Percentiles rank a stretch among this genome's conserved stretches.
Evolutionary conservation across 305 asterid genomes (phyloP).

Genomic region (Fraxinus albicans): DNA sequence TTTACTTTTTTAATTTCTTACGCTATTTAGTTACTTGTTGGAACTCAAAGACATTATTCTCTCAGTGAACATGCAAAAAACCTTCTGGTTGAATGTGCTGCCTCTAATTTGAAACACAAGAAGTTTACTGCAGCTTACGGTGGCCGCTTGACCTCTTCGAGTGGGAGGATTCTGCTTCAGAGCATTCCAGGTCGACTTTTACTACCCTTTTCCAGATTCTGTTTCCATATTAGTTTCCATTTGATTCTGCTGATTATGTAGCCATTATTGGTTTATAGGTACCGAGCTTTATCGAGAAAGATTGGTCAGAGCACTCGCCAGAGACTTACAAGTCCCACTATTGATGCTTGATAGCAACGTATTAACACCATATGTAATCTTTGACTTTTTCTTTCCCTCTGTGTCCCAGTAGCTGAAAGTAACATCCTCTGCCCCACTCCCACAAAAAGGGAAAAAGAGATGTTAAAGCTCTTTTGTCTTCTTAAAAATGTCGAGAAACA

Average conservation of each 20-base stretch:
- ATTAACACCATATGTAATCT: conserved; percentile 89
- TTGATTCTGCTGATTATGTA: conserved; percentile 21
- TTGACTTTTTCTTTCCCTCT: conserved; percentile 11
- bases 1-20: conserved; percentile 9
- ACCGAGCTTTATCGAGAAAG: conserved; percentile 94
- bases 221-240: background rate
- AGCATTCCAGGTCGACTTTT: conserved; percentile 70
- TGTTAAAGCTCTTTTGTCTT: background rate
- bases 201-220: conserved; percentile 4
- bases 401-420: background rate
- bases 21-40: conserved; percentile 15
- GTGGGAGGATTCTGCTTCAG: conserved; percentile 88
- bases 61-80: conserved; percentile 71
- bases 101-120: conserved; percentile 83
- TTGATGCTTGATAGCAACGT: conserved; percentile 83
- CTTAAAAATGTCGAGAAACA: background rate
- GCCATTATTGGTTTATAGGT: conserved; percentile 49
- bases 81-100: conserved; percentile 84
- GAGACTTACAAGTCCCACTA: conserved; percentile 51
- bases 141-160: conserved; percentile 68
- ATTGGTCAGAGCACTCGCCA: conserved; percentile 92
- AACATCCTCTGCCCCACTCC: background rate
- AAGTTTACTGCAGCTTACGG: conserved; percentile 66
- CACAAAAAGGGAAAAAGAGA: background rate
- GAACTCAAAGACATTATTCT: conserved; percentile 36